phyloP scores from a whole-genome alignment of 257 asterid species.

The Cruciata laevipes region DNA sequence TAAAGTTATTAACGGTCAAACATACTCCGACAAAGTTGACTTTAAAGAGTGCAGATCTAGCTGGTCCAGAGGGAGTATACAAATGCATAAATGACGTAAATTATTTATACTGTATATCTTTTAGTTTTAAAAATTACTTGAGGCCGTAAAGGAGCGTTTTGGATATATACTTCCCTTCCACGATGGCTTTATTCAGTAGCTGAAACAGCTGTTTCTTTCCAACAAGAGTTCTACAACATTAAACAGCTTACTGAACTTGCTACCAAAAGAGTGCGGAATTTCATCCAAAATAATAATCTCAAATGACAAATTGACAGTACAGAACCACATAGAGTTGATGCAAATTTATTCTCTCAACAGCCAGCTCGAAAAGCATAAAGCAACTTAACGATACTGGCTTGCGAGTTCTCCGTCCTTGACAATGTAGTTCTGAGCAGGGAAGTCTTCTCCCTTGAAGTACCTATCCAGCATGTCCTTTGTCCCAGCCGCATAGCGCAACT shows the following conservation, averaged over 20 bases:
- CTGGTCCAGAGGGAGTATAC: too few species aligned
- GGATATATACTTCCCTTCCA: too few species aligned
- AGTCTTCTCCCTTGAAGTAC: slow-evolving; percentile 94
- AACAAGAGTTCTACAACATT: neutral
- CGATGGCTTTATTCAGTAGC: neutral
- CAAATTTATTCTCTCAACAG: slow-evolving; percentile 5
- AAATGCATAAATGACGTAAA: neutral
- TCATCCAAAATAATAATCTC: neutral
- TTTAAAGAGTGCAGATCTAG: too few species aligned
- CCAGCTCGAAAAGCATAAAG: neutral
- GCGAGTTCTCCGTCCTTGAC: slow-evolving; percentile 98
- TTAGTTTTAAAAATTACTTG: too few species aligned
- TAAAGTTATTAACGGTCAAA: too few species aligned
- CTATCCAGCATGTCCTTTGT: slow-evolving; percentile 88
- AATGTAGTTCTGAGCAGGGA: slow-evolving; percentile 74
- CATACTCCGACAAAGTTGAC: too few species aligned
- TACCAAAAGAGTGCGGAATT: neutral
- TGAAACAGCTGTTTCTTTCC: neutral
- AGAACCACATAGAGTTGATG: neutral
- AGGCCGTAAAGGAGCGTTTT: too few species aligned
- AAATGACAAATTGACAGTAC: neutral
- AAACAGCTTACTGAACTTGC: neutral
- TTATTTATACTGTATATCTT: too few species aligned
- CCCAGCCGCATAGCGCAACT: slow-evolving; percentile 96
- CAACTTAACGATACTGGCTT: slow-evolving; percentile 65